Percentiles rank a stretch among this genome's conserved stretches.
Evolutionary conservation across 2,329 filamentous ascomycete species (phyloP).

Genomic region (Drechslera avenae): DNA sequence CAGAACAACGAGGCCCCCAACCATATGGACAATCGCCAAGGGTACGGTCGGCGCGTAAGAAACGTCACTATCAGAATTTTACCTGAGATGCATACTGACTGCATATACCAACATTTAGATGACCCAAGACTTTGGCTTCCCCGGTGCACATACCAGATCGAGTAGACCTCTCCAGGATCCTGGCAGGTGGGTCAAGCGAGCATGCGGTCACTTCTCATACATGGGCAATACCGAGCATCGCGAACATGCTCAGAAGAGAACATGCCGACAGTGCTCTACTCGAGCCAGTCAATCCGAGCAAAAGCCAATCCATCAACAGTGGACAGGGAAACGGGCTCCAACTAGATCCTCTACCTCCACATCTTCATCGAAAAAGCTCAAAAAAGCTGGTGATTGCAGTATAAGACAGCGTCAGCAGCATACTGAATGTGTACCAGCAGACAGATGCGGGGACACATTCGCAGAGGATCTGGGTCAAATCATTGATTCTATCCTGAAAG

Average conservation of each 20-base stretch:
- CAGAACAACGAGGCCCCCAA: conserved; percentile 26
- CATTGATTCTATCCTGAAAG: conserved; percentile 50
- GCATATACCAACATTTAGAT: background rate
- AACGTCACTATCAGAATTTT: too few species aligned
- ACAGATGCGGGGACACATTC: conserved; percentile 34
- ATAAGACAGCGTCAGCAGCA: conserved; percentile 17
- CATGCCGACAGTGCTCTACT: conserved; percentile 30
- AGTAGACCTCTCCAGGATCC: conserved; percentile 27
- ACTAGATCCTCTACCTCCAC: conserved; percentile 22
- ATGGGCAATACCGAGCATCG: conserved; percentile 16
- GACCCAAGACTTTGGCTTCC: conserved; percentile 43
- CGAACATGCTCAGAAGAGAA: conserved; percentile 20
- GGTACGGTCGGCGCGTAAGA: conserved; percentile 36
- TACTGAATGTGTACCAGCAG: conserved; percentile 19
- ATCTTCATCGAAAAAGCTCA: conserved; percentile 10
- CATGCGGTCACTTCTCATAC: conserved; percentile 39
- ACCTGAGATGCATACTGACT: too few species aligned
- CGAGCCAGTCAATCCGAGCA: conserved; percentile 9
- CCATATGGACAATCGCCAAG: conserved; percentile 35
- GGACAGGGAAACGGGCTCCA: conserved; percentile 13
- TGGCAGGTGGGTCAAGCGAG: conserved; percentile 33
- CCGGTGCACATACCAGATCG: conserved; percentile 33
- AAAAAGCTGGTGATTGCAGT: background rate
- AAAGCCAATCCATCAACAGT: conserved; percentile 6
- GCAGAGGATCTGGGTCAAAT: conserved; percentile 45